A percentile compares a stretch with the other conserved stretches of the same genome.
Evolutionary conservation across 2,329 filamentous ascomycete genomes (phyloP).

Genomic region (Ramularia endophylla): DNA sequence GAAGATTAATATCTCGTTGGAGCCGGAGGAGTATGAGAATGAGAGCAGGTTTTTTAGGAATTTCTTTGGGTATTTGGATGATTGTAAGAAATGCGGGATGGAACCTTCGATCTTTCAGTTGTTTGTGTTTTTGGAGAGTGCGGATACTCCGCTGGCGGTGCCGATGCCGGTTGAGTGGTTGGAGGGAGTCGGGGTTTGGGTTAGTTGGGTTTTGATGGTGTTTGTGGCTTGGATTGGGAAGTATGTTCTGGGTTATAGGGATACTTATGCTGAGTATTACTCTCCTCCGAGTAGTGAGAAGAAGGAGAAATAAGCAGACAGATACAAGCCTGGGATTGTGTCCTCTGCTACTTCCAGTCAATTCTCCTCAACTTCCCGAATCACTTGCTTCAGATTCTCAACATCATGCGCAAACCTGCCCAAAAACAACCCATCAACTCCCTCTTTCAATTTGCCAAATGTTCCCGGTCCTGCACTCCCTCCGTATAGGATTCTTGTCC

Average conservation of each 20-base stretch:
- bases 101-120: conserved; percentile 17
- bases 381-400: conserved; percentile 63
- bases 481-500: conserved; percentile 70
- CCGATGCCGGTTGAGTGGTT: conserved; percentile 14
- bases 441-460: conserved; percentile 60
- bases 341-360: too few relatives aligned
- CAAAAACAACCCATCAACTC: conserved; percentile 74
- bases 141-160: conserved; percentile 18
- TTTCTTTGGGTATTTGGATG: conserved; percentile 19
- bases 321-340: too few relatives aligned
- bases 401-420: conserved; percentile 77
- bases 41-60: conserved; percentile 17
- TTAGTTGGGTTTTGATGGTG: conserved; percentile 17
- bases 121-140: conserved; percentile 18
- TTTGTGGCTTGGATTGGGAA: conserved; percentile 14
- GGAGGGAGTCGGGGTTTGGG: conserved; percentile 13
- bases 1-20: conserved; percentile 18
- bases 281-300: conserved; percentile 2
- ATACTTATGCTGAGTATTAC: conserved; percentile 18
- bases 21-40: conserved; percentile 20
- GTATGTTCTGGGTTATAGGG: conserved; percentile 16
- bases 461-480: conserved; percentile 76
- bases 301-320: conserved; percentile 9
- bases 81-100: conserved; percentile 15
- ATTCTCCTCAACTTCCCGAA: conserved; percentile 54